phyloP scores from a whole-genome alignment of 2,329 filamentous ascomycete genomes.

The Apiospora aurea region DNA sequence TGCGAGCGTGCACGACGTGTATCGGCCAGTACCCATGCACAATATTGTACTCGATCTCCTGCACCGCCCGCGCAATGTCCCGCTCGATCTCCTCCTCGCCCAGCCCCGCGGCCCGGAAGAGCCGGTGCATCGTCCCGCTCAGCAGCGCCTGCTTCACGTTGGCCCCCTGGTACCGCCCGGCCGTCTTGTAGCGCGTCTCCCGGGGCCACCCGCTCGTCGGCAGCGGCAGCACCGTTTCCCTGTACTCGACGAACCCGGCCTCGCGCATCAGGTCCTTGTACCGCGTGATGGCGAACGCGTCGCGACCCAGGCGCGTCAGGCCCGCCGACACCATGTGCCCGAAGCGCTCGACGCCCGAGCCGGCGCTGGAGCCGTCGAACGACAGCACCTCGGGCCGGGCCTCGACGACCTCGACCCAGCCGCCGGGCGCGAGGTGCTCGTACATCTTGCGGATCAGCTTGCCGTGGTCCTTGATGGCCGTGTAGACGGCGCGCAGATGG shows the following conservation, averaged over 20 bases:
- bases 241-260: background rate
- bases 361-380: background rate
- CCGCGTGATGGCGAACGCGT: background rate
- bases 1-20: background rate
- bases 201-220: background rate
- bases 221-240: background rate
- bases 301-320: background rate
- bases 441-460: background rate
- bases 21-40: conserved; percentile 3
- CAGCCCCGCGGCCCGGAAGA: background rate
- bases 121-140: conserved; percentile 2
- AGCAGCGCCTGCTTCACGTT: background rate
- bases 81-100: background rate
- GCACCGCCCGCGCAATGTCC: background rate
- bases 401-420: conserved; percentile 16
- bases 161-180: background rate
- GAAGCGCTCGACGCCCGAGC: background rate
- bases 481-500: conserved; percentile 1
- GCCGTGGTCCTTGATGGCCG: conserved; percentile 7
- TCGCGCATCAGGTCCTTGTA: background rate
- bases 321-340: background rate
- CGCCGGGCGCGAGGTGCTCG: conserved; percentile 2
- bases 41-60: background rate
- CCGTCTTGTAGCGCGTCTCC: conserved; percentile 3
- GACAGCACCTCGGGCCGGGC: background rate